A percentile compares a stretch with the other conserved stretches of the same genome.
phyloP scores from a whole-genome alignment of 164 flowering plant genomes.

The Aristolochia californica region DNA sequence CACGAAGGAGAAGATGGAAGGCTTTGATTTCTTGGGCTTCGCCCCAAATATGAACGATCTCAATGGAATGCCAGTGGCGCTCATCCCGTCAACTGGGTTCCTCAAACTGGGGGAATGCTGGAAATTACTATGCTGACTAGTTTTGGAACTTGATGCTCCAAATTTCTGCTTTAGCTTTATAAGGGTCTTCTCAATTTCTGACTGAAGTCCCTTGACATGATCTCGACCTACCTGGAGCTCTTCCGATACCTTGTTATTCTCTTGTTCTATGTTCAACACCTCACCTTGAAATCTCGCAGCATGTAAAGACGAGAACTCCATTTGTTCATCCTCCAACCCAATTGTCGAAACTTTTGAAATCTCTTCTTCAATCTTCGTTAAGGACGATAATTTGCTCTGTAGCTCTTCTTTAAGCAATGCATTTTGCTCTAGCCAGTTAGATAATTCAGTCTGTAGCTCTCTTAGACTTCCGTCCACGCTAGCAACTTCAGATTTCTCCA shows the following conservation, averaged over 20 bases:
- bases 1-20: constrained; percentile 43
- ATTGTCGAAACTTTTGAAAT: constrained; percentile 19
- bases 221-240: constrained; percentile 43
- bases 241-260: constrained; percentile 51
- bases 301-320: constrained; percentile 30
- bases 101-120: background rate
- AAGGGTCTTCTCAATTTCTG: constrained; percentile 35
- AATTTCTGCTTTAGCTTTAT: constrained; percentile 32
- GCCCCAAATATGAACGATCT: constrained; percentile 58
- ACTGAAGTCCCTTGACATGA: constrained; percentile 31
- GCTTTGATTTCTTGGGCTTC: constrained; percentile 33
- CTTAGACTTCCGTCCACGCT: constrained; percentile 48
- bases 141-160: constrained; percentile 8
- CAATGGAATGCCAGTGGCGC: constrained; percentile 41
- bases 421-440: constrained; percentile 56
- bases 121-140: background rate
- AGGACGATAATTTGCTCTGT: constrained; percentile 29
- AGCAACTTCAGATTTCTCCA: constrained; percentile 28
- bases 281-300: constrained; percentile 74
- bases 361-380: constrained; percentile 47
- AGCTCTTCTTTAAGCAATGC: constrained; percentile 47
- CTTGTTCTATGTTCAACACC: constrained; percentile 62
- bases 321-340: constrained; percentile 12
- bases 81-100: constrained; percentile 9
- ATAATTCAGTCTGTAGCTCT: constrained; percentile 51